phyloP scores from a whole-genome alignment of 306 rosid species.

The Ormosia semicastrata region DNA sequence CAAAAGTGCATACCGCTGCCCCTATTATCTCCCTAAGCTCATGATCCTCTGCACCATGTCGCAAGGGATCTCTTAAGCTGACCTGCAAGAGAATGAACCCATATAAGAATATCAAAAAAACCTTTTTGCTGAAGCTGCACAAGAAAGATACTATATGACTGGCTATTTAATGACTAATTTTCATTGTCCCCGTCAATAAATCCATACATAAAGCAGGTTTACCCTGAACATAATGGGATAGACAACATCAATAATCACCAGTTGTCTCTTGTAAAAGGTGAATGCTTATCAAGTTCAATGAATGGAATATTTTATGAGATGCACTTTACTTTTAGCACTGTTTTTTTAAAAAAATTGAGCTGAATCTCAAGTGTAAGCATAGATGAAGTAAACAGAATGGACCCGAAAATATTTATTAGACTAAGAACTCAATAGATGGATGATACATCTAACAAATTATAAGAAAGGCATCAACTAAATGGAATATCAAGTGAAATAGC shows the following conservation, averaged over 20 bases:
- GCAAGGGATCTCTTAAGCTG: slow-evolving; percentile 91
- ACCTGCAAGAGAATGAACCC: slow-evolving; percentile 46
- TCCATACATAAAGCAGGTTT: neutral
- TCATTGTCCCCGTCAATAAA: neutral
- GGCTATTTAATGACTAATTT: neutral
- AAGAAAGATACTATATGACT: neutral
- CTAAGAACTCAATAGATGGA: neutral
- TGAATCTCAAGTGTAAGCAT: neutral
- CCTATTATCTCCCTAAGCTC: slow-evolving; percentile 73
- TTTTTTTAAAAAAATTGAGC: no score
- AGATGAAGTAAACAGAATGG: neutral
- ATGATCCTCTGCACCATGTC: slow-evolving; percentile 66
- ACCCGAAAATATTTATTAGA: neutral
- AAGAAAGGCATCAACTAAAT: neutral
- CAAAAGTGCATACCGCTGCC: slow-evolving; percentile 66
- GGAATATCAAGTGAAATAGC: neutral
- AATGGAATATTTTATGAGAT: neutral
- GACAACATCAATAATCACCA: neutral
- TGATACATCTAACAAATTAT: neutral
- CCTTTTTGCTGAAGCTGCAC: neutral
- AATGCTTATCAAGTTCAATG: neutral
- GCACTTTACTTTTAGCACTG: neutral
- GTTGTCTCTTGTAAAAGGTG: neutral
- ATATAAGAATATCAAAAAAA: neutral
- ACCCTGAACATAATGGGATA: neutral